Base-by-base conservation (phyloP, 176 grass and related monocot species). In the Saccharum spontaneum region DNA sequence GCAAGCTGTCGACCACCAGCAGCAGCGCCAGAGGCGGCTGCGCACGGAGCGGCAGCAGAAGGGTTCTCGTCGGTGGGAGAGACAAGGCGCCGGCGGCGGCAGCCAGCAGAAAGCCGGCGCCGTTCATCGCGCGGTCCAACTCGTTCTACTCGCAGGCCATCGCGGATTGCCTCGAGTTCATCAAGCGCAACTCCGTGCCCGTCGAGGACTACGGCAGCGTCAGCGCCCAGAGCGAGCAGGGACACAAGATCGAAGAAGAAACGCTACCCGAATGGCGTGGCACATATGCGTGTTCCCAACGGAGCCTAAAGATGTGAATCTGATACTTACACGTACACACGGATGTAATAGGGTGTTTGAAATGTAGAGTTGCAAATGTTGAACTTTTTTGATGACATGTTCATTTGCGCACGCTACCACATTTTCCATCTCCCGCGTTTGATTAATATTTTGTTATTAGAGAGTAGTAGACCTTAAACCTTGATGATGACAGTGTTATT, bases 111-210 rank as follows among this genome's bases (percentile, higher is more conserved):
- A 78, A 11, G 74, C 40, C 79, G 55, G 13, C 64, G 71, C 59
- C 83, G 20, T 87, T 87, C 28, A 66, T 66, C 77, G 41, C 71
- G 90, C 69, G 90, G 75, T 87, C 90, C 52, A 93, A 95, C 70
- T 95, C 93, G 13, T 95, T 95, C 86, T 91, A 95, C 74, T 81
- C 93, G 50, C 90, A 95, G 88, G 93, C 93, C 5, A 93, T 95
- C 79, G 86, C 91, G 23, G 93, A 95, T n/a, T 95, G 93, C 90
- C 79, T 95, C 88, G 93, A 95, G 87, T 95, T 95, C 88, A 94
- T 94, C 79, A 94, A 94, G 82, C 84, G 82, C 7, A 95, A 90
- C 37, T 95, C 93, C 54, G 88, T 91, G 26, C 88, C 93, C 3
- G 67, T 89, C 14, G 74, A 95, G 18, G 83, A 85, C 46, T 82